phyloP scores from a whole-genome alignment of 495 filamentous ascomycete species.

The Glutinoglossum americanum region DNA sequence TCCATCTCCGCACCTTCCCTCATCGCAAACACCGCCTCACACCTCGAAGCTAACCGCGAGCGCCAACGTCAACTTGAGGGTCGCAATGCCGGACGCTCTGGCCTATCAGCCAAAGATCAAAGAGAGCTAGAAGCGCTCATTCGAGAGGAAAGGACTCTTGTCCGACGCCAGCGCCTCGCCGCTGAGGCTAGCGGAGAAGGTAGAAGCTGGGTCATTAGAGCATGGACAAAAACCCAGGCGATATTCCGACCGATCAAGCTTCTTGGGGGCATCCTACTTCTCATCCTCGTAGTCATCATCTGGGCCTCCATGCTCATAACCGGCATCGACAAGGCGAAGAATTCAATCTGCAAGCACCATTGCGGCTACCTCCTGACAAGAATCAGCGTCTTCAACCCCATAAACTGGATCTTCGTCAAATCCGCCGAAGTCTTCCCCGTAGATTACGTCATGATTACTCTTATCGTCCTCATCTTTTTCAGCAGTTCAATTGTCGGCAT shows the following conservation, averaged over 20 bases:
- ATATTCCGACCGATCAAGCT: constrained; percentile 69
- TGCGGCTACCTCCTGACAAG: constrained; percentile 90
- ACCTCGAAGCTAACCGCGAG: constrained; percentile 71
- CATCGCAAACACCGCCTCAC: constrained; percentile 49
- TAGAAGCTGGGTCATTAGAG: constrained; percentile 40
- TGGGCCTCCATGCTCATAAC: constrained; percentile 92
- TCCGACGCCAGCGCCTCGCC: constrained; percentile 70
- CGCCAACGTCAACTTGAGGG: constrained; percentile 72
- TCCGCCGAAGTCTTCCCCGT: constrained; percentile 71
- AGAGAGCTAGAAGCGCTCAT: constrained; percentile 71
- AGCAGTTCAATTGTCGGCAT: constrained; percentile 67
- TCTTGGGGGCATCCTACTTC: constrained; percentile 56
- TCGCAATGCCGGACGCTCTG: constrained; percentile 55
- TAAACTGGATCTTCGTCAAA: constrained; percentile 77
- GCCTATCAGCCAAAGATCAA: constrained; percentile 62
- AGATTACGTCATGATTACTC: constrained; percentile 72
- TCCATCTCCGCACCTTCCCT: constrained; percentile 56
- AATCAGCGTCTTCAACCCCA: constrained; percentile 80
- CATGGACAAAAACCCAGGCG: constrained; percentile 58
- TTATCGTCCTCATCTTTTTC: constrained; percentile 72
- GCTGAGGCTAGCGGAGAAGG: constrained; percentile 59
- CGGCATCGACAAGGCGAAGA: constrained; percentile 84
- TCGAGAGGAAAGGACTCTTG: constrained; percentile 77
- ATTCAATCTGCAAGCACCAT: constrained; percentile 71
- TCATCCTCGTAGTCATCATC: constrained; percentile 45